A percentile compares a stretch with the other conserved stretches of the same genome.
These are phyloP conservation scores for Tetracladium marchalianum DNA, from an alignment of 495 filamentous ascomycete species.

Conservation along the genomic window DNA sequence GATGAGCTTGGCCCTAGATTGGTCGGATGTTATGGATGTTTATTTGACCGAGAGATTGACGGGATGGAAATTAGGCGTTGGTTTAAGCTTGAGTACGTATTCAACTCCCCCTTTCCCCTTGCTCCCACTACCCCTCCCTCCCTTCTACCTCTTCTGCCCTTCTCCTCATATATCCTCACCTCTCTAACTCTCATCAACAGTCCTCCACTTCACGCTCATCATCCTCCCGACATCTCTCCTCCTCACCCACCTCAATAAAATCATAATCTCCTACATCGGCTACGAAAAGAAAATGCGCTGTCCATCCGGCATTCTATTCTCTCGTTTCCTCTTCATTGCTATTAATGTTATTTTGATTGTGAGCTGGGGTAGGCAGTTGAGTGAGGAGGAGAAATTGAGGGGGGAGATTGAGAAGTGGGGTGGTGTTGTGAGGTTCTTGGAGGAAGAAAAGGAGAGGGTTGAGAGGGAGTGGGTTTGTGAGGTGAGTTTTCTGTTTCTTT, in stretches of 20 bases:
- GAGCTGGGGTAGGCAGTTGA: not conserved
- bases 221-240: constrained; percentile 1
- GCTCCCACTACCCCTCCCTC: not conserved
- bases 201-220: constrained; percentile 1
- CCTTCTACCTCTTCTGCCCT: not conserved
- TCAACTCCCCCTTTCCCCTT: not conserved
- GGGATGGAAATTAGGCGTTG: too few relatives aligned
- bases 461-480: constrained; percentile 2
- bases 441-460: not conserved
- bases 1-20: too few relatives aligned
- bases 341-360: constrained; percentile 1
- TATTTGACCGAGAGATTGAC: too few relatives aligned
- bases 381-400: too few relatives aligned
- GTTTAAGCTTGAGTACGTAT: too few relatives aligned
- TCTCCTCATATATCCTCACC: not conserved
- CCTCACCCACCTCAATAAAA: not conserved
- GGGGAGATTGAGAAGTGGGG: too few relatives aligned
- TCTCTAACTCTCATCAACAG: not conserved
- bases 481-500: not conserved
- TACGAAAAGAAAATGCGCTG: constrained; percentile 5
- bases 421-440: too few relatives aligned
- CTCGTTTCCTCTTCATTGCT: not conserved
- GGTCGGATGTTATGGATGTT: too few relatives aligned
- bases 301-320: not conserved
- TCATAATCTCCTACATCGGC: not conserved